Conservation (phyloP, 345 rosid species). For the Salix purpurea region DNA sequence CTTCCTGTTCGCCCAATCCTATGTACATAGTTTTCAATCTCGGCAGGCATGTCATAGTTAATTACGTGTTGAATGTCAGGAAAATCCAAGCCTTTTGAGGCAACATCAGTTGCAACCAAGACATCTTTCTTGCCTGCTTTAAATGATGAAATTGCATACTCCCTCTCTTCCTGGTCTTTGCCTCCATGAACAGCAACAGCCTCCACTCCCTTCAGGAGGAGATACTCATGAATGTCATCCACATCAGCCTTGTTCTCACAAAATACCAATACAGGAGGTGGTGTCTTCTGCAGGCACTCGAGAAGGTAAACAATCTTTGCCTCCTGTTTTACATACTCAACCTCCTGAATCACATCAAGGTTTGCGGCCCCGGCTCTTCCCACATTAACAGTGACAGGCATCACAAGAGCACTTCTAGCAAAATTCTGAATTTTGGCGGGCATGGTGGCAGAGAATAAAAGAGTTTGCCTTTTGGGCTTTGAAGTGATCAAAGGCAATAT, state of each 20-base stretch:
- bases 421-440: constrained; percentile 92
- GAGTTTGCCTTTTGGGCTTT: constrained; percentile 91
- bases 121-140: constrained; percentile 84
- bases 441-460: constrained; percentile 90
- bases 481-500: constrained; percentile 52
- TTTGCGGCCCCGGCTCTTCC: constrained; percentile 99
- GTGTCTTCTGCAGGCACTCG: constrained; percentile 86
- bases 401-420: constrained; percentile 81
- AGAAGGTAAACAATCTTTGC: constrained; percentile 93
- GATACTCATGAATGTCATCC: constrained; percentile 85
- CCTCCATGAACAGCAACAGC: constrained; percentile 94
- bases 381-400: constrained; percentile 78
- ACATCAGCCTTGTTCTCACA: constrained; percentile 98
- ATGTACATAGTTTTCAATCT: constrained; percentile 89
- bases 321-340: constrained; percentile 91
- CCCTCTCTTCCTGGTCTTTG: constrained; percentile 93
- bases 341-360: constrained; percentile 95
- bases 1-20: constrained; percentile 92
- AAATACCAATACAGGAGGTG: constrained; percentile 86
- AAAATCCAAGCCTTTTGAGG: constrained; percentile 88
- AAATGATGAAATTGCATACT: constrained; percentile 75
- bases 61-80: constrained; percentile 89
- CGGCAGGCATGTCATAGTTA: constrained; percentile 94
- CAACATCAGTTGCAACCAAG: constrained; percentile 90
- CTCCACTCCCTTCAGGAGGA: constrained; percentile 89